Conservation (phyloP, 2,329 filamentous ascomycete species). For the Neopestalotiopsis sp. region DNA sequence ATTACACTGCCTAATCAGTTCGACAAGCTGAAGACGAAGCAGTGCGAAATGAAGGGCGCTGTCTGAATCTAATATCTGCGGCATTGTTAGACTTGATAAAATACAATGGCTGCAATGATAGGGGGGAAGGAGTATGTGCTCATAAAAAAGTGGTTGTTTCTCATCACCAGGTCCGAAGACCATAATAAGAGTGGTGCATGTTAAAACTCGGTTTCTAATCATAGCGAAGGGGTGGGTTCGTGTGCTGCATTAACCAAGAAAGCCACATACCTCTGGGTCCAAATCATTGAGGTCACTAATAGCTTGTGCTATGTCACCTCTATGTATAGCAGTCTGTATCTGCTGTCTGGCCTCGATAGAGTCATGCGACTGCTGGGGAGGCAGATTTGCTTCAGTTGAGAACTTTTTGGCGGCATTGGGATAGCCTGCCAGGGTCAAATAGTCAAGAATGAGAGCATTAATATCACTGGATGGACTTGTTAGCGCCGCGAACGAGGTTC, state of each 20-base stretch:
- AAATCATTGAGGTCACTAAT: conserved; percentile 89
- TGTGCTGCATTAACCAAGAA: neutral
- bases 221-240: conserved; percentile 56
- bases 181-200: conserved; percentile 99
- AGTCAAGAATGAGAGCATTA: conserved; percentile 94
- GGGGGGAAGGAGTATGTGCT: conserved; percentile 46
- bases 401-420: conserved; percentile 92
- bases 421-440: conserved; percentile 94
- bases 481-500: conserved; percentile 12
- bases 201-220: conserved; percentile 87
- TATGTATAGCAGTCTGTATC: conserved; percentile 85
- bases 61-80: conserved; percentile 84
- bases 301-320: conserved; percentile 82
- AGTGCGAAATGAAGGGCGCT: conserved; percentile 86
- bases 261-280: conserved; percentile 79
- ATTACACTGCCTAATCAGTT: conserved; percentile 83
- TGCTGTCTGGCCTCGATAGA: conserved; percentile 79
- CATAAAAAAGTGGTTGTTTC: conserved; percentile 77
- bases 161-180: conserved; percentile 87
- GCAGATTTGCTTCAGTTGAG: conserved; percentile 88
- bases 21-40: conserved; percentile 88
- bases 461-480: conserved; percentile 71
- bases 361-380: conserved; percentile 71
- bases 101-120: neutral
- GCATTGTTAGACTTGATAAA: conserved; percentile 23